Evolutionary conservation across 2,329 filamentous ascomycete species (phyloP), one percentile per base, ranked within the genome.

Genomic region (Drechslerella stenobrocha): DNA sequence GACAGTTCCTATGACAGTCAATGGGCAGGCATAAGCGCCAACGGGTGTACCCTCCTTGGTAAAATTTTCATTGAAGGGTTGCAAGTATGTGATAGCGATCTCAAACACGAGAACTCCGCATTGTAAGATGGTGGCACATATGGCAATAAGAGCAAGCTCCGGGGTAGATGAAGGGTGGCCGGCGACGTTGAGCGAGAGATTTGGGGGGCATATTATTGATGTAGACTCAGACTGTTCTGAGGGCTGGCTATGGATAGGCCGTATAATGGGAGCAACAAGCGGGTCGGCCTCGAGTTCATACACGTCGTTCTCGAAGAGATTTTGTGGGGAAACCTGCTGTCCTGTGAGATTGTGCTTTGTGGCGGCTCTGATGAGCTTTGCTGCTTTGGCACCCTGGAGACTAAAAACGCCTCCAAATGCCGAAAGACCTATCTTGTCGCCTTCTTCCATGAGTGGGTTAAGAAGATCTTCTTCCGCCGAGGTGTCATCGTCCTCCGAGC

Each of bases 1-100:
- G 0, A 74, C 0, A 0, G 75, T 77, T 1, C 76, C 76, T 5
- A 42, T 11, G 0, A 69, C 64, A 1, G 71, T 72, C n/a, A 72
- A 71, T 1, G 73, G 72, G 45, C 72, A 74, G 0, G 75, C 73
- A 28, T 75, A 74, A n/a, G 32, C 7, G 13, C 20, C 28, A 15
- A 22, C 32, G 5, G 23, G 34, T 1, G n/a, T n/a, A 6, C 45
- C 45, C 30, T 32, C 47, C 9, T 56, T 56, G 2, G 15, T 24
- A 26, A 63, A 63, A 4, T 18, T 20, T 34, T 42, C 9, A 15
- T 56, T 64, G 26, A 64, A 28, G 2, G 51, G 34, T 18, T 7
- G 24, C 18, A 56, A 20, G 18, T 64, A 64, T 9, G 59, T 56
- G 4, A 64, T 64, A 13, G 37, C n/a, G 22, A 56, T 40, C 30